phyloP scores from a whole-genome alignment of 1,139 yeast genomes.

The Yamadazyma triangularis region DNA sequence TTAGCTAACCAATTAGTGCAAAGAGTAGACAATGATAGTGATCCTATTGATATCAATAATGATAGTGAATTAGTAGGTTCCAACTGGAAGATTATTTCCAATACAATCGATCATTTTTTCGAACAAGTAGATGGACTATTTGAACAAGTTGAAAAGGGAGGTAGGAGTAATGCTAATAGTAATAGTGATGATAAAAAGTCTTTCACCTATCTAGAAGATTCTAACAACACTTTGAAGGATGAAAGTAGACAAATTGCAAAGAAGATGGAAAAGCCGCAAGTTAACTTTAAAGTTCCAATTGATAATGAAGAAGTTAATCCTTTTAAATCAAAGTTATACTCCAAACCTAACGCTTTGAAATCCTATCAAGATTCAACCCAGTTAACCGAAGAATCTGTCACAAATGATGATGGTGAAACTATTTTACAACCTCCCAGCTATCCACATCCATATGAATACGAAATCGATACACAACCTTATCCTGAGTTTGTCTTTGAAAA shows the following conservation, averaged over 20 bases:
- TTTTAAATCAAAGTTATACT: constrained; percentile 64
- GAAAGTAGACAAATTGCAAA: constrained; percentile 37
- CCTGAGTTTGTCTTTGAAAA: constrained; percentile 52
- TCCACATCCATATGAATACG: constrained; percentile 77
- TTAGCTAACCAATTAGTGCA: constrained; percentile 51
- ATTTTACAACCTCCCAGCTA: constrained; percentile 54
- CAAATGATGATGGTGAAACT: constrained; percentile 26
- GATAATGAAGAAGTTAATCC: constrained; percentile 71
- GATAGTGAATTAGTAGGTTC: constrained; percentile 27
- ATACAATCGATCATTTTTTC: constrained; percentile 62
- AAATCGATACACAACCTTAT: constrained; percentile 68
- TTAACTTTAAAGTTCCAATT: constrained; percentile 48
- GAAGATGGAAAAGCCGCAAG: constrained; percentile 70
- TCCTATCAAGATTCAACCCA: constrained; percentile 49
- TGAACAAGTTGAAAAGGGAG: constrained; percentile 28
- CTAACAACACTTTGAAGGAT: constrained; percentile 14
- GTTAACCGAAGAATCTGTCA: constrained; percentile 24
- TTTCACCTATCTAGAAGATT: constrained; percentile 49
- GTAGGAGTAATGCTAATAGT: constrained; percentile 14
- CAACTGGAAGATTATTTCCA: constrained; percentile 62
- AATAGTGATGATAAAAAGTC: constrained; percentile 9
- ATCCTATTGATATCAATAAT: constrained; percentile 25
- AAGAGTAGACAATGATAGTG: constrained; percentile 24
- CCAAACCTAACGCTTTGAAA: constrained; percentile 67
- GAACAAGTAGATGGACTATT: constrained; percentile 69